Evolutionary conservation across 352 stramenopile genomes (phyloP).

Genomic region (Thraustochytrium sp.): DNA sequence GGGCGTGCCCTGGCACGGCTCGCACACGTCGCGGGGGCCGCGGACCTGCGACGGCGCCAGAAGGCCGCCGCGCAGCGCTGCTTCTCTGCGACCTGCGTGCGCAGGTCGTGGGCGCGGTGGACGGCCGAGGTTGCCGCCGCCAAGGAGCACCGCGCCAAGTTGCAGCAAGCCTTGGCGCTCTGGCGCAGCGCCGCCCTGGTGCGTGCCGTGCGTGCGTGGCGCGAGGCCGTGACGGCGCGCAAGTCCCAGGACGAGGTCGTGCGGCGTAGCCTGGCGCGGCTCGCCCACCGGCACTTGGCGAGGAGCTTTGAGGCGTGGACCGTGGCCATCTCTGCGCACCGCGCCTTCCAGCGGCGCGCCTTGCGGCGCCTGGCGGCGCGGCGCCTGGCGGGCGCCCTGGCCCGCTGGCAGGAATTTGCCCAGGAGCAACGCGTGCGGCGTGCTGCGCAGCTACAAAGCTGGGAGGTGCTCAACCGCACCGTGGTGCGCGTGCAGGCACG

Average conservation of each 20-base stretch:
- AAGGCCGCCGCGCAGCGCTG: neutral
- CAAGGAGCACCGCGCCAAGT: neutral
- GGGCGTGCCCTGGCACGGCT: neutral
- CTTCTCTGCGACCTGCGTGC: neutral
- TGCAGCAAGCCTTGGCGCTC: neutral
- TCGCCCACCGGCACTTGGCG: neutral
- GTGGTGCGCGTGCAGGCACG: slow-evolving; percentile 26
- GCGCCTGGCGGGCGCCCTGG: neutral
- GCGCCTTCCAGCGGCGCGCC: neutral
- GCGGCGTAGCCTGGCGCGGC: neutral
- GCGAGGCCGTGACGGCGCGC: neutral
- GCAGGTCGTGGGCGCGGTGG: neutral
- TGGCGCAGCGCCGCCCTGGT: neutral
- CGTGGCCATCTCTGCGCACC: neutral
- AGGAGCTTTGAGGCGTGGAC: neutral
- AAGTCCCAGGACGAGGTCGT: neutral
- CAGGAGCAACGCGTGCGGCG: neutral
- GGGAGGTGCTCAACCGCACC: slow-evolving; percentile 1
- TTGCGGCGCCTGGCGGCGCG: neutral
- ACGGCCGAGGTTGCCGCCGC: neutral
- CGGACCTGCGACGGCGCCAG: neutral
- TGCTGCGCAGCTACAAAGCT: neutral
- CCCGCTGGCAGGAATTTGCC: slow-evolving; percentile 17
- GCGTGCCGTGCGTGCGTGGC: neutral
- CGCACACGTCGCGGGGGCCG: neutral